Base-by-base conservation (phyloP, 352 stramenopile genomes). In the Phytophthora sojae region DNA sequence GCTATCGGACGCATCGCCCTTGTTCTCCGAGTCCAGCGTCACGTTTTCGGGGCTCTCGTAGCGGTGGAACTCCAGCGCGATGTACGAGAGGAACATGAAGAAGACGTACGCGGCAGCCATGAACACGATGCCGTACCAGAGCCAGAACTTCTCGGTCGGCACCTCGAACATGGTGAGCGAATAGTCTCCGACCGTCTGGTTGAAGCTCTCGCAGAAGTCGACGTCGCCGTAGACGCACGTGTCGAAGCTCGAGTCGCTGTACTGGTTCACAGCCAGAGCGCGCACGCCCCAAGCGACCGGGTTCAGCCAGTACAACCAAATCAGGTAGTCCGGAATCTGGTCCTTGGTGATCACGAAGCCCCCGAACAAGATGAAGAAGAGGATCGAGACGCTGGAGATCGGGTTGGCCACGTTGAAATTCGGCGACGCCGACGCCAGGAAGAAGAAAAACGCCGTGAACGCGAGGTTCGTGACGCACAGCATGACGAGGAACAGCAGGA, bases 381-480 rank as follows among this genome's bases (percentile, higher is more conserved):
- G 52, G 19, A 61, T 51, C 7, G 52, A 68, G 37, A 68, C 51
- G 1, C n/a, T 61, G 37, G 61, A 61, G 37, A 68, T 61, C 51
- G 61, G 61, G 61, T 61, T 61, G 51, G 61, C 61, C 23, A 68
- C 42, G 39, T 68, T 68, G n/a, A 56, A 57, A 32, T 78, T 63
- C 11, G 76, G 67, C 6, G 70, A 32, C 1, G 68, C 44, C 0
- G 56, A 55, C 6, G 73, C 57, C 11, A 64, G 65, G 51, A 65
- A 80, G 60, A 69, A 73, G 52, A 87, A 82, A 12, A 61, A 76
- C 2, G 67, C 50, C 3, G 58, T 51, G 50, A 75, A 75, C 4
- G 63, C 64, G 45, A 84, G 17, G 57, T 76, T 82, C n/a, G 77
- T 85, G 75, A 57, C 42, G 67, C 90, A 73, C 25, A 97, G 76